Percentiles rank a stretch among this genome's conserved stretches.
Evolutionary conservation across 106 monocot genomes (phyloP).

Genomic region (Vanilla planifolia): DNA sequence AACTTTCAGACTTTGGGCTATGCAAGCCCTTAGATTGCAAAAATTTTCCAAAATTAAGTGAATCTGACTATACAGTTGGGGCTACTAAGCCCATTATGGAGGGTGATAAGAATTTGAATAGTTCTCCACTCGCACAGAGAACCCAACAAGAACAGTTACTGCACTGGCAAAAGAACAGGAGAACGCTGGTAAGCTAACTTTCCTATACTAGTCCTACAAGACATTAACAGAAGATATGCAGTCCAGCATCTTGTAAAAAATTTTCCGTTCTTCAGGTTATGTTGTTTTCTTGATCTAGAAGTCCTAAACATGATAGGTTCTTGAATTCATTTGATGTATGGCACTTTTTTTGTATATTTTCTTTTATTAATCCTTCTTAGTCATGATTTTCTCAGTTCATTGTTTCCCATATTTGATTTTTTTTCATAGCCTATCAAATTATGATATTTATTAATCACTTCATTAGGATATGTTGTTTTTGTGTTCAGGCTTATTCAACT

Average conservation of each 20-base stretch:
- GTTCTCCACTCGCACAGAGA: slow-evolving; percentile 14
- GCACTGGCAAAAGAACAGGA: slow-evolving; percentile 52
- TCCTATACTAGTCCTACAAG: background rate
- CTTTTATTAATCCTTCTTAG: background rate
- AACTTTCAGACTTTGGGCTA: slow-evolving; percentile 59
- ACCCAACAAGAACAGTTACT: slow-evolving; percentile 40
- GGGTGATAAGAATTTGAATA: slow-evolving; percentile 13
- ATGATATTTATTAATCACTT: too few species aligned
- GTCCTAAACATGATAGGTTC: background rate
- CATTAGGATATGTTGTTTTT: too few species aligned
- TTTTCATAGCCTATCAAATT: too few species aligned
- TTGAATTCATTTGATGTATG: background rate
- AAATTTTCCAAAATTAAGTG: slow-evolving; percentile 35
- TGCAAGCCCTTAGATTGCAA: slow-evolving; percentile 49
- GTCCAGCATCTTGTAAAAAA: background rate
- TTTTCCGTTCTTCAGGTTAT: background rate
- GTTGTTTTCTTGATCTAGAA: background rate
- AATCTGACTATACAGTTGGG: slow-evolving; percentile 21
- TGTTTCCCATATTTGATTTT: background rate
- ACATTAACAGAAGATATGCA: background rate
- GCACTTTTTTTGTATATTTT: background rate
- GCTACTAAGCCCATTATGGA: slow-evolving; percentile 4
- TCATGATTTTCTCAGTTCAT: background rate
- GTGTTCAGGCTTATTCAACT: slow-evolving; percentile 43
- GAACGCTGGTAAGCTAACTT: slow-evolving; percentile 26